A percentile compares a stretch with the other conserved stretches of the same genome.
phyloP scores from a whole-genome alignment of 495 filamentous ascomycete genomes.

The Xylaria telfairii region DNA sequence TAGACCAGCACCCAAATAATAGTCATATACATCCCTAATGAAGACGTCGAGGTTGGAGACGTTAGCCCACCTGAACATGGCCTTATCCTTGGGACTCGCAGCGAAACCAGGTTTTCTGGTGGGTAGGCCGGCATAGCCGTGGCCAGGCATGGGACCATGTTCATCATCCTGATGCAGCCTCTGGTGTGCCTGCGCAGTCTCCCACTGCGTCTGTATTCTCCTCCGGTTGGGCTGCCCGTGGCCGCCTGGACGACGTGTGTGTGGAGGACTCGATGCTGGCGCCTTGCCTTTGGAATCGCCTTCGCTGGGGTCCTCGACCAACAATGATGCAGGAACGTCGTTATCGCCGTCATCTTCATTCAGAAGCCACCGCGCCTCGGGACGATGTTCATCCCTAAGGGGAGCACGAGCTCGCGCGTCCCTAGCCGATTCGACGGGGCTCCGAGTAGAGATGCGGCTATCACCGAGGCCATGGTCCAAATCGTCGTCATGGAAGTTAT shows the following conservation, averaged over 20 bases:
- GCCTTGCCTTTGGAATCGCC: constrained; percentile 40
- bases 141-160: constrained; percentile 37
- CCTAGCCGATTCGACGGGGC: constrained; percentile 44
- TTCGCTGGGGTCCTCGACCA: constrained; percentile 67
- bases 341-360: constrained; percentile 82
- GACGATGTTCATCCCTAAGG: constrained; percentile 23
- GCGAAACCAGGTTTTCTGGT: constrained; percentile 45
- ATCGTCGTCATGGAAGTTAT: constrained; percentile 73
- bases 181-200: constrained; percentile 67
- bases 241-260: constrained; percentile 38
- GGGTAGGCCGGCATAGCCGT: constrained; percentile 32
- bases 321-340: constrained; percentile 87
- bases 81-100: constrained; percentile 76
- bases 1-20: constrained; percentile 83
- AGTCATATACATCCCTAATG: constrained; percentile 87
- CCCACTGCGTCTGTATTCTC: constrained; percentile 68
- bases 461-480: constrained; percentile 68
- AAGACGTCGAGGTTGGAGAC: constrained; percentile 91
- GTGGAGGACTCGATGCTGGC: constrained; percentile 31
- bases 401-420: constrained; percentile 21
- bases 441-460: constrained; percentile 66
- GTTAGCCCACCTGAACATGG: constrained; percentile 96
- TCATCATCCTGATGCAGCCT: constrained; percentile 58
- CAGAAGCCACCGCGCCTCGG: constrained; percentile 40
- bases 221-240: constrained; percentile 62